Base-by-base conservation (phyloP, 2,329 filamentous ascomycete genomes). In the Lachnellula subtilissima region DNA sequence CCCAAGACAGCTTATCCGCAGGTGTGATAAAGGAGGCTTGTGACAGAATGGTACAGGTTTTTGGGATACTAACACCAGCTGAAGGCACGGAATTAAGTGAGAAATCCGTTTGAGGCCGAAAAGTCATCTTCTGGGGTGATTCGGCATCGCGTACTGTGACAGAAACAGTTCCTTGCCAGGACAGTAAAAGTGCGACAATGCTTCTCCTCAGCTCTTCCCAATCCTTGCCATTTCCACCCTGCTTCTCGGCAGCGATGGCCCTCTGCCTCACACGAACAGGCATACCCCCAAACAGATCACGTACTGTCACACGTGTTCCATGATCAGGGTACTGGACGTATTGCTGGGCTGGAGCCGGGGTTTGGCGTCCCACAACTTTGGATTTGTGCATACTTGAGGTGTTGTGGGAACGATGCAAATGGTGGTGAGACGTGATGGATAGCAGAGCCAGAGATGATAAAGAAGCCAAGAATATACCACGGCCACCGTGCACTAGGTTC, bases 181-280 rank as follows among this genome's bases (percentile, higher is more conserved):
- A 79, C 17, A 97, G 75, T n/a, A 95, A 69, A 3, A 95, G 69
- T 1, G 81, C 80, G 1, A 84, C 77, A 2, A 91, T 65, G 5
- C 77, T 72, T 50, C 55, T 58, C 36, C 58, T 65, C 46, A 70
- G 53, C 3, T 56, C 54, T 15, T 28, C 80, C 84, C 89, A 93
- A 52, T 88, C 79, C 61, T 79, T 87, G 19, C 80, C 71, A 48
- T 56, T 62, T 2, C 85, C 75, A 23, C 75, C 67, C 11, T 77
- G 62, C 62, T 76, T 78, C 65, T 83, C 75, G 40, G 77, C 70
- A 61, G 76, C 73, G 3, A 84, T 63, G 0, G 82, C 82, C 60
- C 91, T 82, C 64, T 91, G 88, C 69, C 94, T 96, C 25, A 95
- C 86, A 14, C 93, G 85, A 12, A 97, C 93, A 0, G 93, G 91